These are phyloP conservation scores for Ambrosiella xylebori DNA, from an alignment of 2,329 filamentous ascomycete genomes.

Conservation along the genomic window DNA sequence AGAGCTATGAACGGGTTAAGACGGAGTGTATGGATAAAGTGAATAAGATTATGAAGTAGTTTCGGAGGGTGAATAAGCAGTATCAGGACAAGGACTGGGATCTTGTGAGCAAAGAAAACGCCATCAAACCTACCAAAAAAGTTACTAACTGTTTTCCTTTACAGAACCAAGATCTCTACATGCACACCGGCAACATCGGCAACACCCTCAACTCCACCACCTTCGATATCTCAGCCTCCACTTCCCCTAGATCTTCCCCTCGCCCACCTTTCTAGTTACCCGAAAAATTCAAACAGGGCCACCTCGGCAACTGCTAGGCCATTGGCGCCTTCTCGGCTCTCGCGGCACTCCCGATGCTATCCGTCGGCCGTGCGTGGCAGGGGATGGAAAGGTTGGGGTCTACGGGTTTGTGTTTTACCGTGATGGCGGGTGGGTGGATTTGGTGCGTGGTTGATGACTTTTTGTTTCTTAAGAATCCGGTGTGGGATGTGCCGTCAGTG, in stretches of 20 bases:
- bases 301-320: conserved; percentile 68
- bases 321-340: conserved; percentile 64
- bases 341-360: conserved; percentile 55
- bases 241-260: conserved; percentile 57
- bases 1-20: conserved; percentile 45
- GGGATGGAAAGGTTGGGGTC: conserved; percentile 57
- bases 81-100: conserved; percentile 53
- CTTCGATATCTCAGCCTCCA: conserved; percentile 27
- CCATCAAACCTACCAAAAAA: neutral
- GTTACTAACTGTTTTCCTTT: neutral
- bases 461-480: conserved; percentile 64
- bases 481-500: conserved; percentile 63
- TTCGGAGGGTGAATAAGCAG: conserved; percentile 58
- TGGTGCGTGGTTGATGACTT: conserved; percentile 87
- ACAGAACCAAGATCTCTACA: conserved; percentile 51
- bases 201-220: conserved; percentile 34
- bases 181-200: conserved; percentile 38
- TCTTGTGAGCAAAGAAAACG: conserved; percentile 26
- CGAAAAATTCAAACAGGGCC: conserved; percentile 62
- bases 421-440: conserved; percentile 85
- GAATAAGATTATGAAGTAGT: conserved; percentile 44
- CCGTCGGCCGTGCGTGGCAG: conserved; percentile 56
- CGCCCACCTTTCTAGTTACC: conserved; percentile 49
- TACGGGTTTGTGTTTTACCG: conserved; percentile 82
- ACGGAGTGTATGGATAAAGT: conserved; percentile 47